Conservation (phyloP, 2,329 filamentous ascomycete genomes). For the Colletotrichum siamense region DNA sequence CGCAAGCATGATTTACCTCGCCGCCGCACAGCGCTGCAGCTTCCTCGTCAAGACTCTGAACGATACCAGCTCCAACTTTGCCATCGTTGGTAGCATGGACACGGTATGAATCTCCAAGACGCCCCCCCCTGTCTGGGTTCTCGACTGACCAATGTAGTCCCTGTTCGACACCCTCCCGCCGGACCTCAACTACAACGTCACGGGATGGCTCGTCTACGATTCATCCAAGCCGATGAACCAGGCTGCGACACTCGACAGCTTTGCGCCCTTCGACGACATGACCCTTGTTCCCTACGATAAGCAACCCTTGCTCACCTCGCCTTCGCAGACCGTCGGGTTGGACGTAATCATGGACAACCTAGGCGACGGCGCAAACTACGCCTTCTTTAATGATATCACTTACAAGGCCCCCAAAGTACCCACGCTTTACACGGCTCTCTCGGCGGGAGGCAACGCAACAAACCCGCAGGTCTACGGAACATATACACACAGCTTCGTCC, state of each 20-base stretch:
- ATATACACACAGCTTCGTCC: slow-evolving; percentile 70
- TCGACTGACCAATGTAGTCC: slow-evolving; percentile 41
- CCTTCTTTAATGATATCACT: slow-evolving; percentile 79
- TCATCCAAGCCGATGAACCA: slow-evolving; percentile 47
- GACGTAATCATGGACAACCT: slow-evolving; percentile 67
- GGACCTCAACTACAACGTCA: slow-evolving; percentile 71
- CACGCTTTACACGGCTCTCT: slow-evolving; percentile 77
- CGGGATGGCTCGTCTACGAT: slow-evolving; percentile 69
- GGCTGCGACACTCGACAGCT: slow-evolving; percentile 62
- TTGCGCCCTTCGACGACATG: slow-evolving; percentile 77
- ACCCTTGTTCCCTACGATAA: slow-evolving; percentile 73
- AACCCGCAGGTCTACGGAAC: slow-evolving; percentile 69
- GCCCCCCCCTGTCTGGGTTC: neutral
- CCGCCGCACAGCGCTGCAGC: slow-evolving; percentile 70
- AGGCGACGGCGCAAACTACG: slow-evolving; percentile 64
- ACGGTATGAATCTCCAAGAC: slow-evolving; percentile 47
- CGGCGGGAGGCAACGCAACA: slow-evolving; percentile 61
- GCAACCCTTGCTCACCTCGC: slow-evolving; percentile 61
- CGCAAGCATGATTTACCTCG: slow-evolving; percentile 69
- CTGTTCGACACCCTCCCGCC: slow-evolving; percentile 74
- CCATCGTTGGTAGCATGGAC: slow-evolving; percentile 75
- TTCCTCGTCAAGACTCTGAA: slow-evolving; percentile 69
- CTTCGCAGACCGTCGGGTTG: slow-evolving; percentile 68
- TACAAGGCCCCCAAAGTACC: slow-evolving; percentile 80
- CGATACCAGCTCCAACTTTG: slow-evolving; percentile 66